Evolutionary conservation across 345 rosid genomes (phyloP), one percentile per base, ranked within the genome.

Genomic region (Eucalyptus cloeziana): DNA sequence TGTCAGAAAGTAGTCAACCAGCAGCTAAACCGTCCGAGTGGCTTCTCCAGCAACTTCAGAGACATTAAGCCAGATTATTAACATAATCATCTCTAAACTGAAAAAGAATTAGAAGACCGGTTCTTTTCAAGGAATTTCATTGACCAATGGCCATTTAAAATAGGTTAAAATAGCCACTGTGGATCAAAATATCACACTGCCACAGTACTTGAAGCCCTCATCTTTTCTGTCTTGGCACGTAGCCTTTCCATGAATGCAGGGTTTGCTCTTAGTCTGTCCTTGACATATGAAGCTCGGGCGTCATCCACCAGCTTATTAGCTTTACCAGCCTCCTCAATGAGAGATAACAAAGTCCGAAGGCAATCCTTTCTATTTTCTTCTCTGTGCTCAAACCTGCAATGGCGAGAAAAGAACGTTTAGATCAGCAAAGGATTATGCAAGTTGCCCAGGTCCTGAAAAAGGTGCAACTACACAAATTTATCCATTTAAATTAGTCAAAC

Each of bases 331-430:
- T 97, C 99, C 92, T 97, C 99, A 21, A 97, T 92, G 62, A 98
- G 93, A 9, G 96, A 92, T 86, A 93, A 94, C 47, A 98, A 94
- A 49, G 97, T 97, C 92, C 98, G 92, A 45, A 97, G 94, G 92
- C 98, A 98, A 91, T 97, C 99, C 92, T 97, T 98, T 89, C 99
- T 92, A 93, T 98, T 98, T 92, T 98, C 99, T 90, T 98, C 99
- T 52, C 99, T 92, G 79, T 98, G 96, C 92, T 98, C 99, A 92
- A 94, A 98, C 94, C 98, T 97, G 94, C 64, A 86, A 94, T 90
- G 79, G 43, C 37, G 9, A 88, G 87, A 16, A 12, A 12, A 13
- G 40, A 54, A 47, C 45, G 7, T 33, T 87, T 52, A 47, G 12
- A 86, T 30, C 14, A 60, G 43, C 25, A 51, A 24, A 64, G 33